Conservation (phyloP, 139 green algal genomes). For the Closterium sp. region DNA sequence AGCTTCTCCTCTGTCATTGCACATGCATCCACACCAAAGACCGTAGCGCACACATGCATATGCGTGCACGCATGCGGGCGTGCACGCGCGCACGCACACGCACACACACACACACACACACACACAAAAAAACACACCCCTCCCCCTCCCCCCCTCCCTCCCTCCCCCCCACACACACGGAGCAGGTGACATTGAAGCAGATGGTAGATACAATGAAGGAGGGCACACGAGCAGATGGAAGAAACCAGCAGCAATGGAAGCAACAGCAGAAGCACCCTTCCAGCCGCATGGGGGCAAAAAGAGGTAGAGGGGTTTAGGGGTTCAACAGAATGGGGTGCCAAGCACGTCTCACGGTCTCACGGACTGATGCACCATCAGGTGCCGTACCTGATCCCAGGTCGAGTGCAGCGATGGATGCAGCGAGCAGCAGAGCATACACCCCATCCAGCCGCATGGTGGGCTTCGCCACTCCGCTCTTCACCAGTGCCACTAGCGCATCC, state of each 20-base stretch:
- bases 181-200: no score
- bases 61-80: neutral
- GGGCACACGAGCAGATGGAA: neutral
- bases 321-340: no score
- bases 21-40: neutral
- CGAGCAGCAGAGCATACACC: neutral
- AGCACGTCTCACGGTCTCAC: no score
- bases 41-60: conserved; percentile 1
- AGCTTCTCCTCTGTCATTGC: conserved; percentile 40
- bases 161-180: neutral
- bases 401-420: conserved; percentile 9
- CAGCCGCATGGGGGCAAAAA: no score
- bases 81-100: neutral
- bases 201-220: neutral
- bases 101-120: neutral
- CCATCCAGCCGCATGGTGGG: conserved; percentile 33
- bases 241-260: neutral
- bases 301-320: no score
- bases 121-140: neutral
- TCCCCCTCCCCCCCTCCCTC: no score
- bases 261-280: neutral
- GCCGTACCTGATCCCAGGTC: conserved; percentile 25
- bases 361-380: neutral
- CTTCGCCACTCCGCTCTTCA: conserved; percentile 27
- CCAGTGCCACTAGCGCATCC: conserved; percentile 24